Percentiles rank a stretch among this genome's conserved stretches.
These are phyloP conservation scores for Oryza nivara DNA, from an alignment of 176 grass and related monocot species.

Conservation along the genomic window DNA sequence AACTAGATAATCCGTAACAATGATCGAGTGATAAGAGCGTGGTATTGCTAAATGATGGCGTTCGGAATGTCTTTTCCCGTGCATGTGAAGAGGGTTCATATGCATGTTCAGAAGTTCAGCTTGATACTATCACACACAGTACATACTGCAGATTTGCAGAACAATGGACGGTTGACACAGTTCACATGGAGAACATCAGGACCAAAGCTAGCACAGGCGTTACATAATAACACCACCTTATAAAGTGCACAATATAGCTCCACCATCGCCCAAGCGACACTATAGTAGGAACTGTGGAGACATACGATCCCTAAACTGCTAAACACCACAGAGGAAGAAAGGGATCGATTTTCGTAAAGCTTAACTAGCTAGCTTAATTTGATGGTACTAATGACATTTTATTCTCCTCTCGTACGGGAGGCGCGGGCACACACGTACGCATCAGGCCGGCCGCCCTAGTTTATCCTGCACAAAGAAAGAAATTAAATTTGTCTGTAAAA, in stretches of 20 bases:
- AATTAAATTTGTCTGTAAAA: not conserved
- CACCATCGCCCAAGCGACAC: not conserved
- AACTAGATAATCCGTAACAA: no score
- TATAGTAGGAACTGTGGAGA: not conserved
- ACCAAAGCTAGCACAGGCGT: not conserved
- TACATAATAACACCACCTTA: not conserved
- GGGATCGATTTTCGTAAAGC: no score
- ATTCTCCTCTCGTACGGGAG: constrained; percentile 22
- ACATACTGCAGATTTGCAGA: no score
- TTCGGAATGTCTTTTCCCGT: not conserved
- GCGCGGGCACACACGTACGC: not conserved
- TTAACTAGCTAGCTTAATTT: constrained; percentile 17
- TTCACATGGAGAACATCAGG: not conserved
- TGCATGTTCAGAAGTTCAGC: not conserved
- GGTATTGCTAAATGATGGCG: no score
- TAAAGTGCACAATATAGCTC: not conserved
- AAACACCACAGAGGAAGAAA: constrained; percentile 26
- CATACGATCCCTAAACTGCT: constrained; percentile 11
- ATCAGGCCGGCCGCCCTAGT: not conserved
- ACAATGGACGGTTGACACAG: not conserved
- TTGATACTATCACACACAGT: not conserved
- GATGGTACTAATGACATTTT: constrained; percentile 13
- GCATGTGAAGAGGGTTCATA: not conserved
- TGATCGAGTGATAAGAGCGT: no score
- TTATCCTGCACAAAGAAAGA: constrained; percentile 36